Base-by-base conservation (phyloP, 805 yeast species). In the Candida oleophila region DNA sequence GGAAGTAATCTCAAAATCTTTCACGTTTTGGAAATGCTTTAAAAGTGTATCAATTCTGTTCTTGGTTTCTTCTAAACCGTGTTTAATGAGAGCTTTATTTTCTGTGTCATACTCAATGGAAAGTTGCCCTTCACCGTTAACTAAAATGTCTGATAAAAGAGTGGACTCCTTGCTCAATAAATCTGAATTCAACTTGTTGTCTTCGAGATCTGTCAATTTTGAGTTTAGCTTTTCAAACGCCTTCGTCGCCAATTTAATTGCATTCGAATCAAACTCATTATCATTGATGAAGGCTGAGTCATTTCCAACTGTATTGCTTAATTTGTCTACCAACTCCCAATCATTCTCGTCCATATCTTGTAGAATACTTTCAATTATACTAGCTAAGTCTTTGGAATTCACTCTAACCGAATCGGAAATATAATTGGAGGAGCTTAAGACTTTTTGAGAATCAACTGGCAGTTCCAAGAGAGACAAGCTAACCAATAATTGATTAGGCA, bases 401-500 rank as follows among this genome's bases (percentile, higher is more conserved):
- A 77, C 61, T 42, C 94, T 72, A 3, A 87, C 83, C 52, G 66
- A 71, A 44, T 79, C 85, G 19, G 82, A 74, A 38, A 73, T 69
- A 47, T 65, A 71, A 47, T 64, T 73, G 45, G 71, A 73, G 21
- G 68, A 72, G 28, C 75, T 69, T 42, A 82, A 59, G 3, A 87
- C 79, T 21, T 81, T 83, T 3, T 74, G 66, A 0, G 81, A 65
- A 46, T 80, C 83, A 0, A 77, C 74, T 3, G 97, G 95, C 25
- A 43, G 52, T 7, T 73, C 66, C 33, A 76, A 55, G 3, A 76
- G 67, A 3, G 82, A 82, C 38, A 94, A 63, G 0, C 84, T 74
- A 0, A 84, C 82, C 34, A 94, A 60, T 12, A 85, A 62, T 55
- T 85, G 94, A 58, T 89, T 90, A 3, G 96, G 81, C 92, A 91